Percentiles rank a stretch among this genome's conserved stretches.
phyloP scores from a whole-genome alignment of 78 protist species.

The Pelomyxa schiedti region DNA sequence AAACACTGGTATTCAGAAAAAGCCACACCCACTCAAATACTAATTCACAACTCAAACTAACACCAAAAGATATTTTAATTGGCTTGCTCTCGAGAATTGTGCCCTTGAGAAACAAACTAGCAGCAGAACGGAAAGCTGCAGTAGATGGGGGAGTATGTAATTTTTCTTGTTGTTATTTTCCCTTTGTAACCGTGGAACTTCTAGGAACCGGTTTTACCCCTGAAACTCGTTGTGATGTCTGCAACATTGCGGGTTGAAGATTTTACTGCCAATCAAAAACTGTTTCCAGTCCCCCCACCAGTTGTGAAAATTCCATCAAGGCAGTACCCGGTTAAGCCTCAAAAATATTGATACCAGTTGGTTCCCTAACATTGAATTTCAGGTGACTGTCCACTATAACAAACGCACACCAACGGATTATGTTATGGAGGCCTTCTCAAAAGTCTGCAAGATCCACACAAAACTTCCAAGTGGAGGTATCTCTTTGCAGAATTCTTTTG shows the following conservation, averaged over 20 bases:
- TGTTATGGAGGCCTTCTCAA: slow-evolving; percentile 51
- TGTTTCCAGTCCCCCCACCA: slow-evolving; percentile 67
- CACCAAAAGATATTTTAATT: slow-evolving; percentile 76
- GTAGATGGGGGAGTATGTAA: not conserved
- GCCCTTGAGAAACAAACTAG: slow-evolving; percentile 49
- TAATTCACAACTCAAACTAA: not conserved
- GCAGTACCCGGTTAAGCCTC: slow-evolving; percentile 52
- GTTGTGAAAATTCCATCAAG: slow-evolving; percentile 71
- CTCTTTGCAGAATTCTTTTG: not conserved
- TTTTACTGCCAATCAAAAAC: slow-evolving; percentile 55
- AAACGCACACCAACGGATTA: slow-evolving; percentile 52
- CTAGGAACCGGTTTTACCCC: slow-evolving; percentile 45
- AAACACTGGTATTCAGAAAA: slow-evolving; percentile 17
- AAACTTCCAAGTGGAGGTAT: slow-evolving; percentile 84
- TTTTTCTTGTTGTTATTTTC: not conserved
- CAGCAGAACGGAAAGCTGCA: not conserved
- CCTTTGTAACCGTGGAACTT: not conserved
- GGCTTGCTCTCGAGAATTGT: slow-evolving; percentile 94
- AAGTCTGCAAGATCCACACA: slow-evolving; percentile 71
- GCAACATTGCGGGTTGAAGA: slow-evolving; percentile 92
- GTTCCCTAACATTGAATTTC: not conserved
- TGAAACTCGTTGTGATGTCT: slow-evolving; percentile 93
- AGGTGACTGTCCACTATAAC: slow-evolving; percentile 81
- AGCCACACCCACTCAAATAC: no score
- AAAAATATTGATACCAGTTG: not conserved